These are phyloP conservation scores for Penicillium lividum DNA, from an alignment of 495 filamentous ascomycete genomes.

Conservation along the genomic window DNA sequence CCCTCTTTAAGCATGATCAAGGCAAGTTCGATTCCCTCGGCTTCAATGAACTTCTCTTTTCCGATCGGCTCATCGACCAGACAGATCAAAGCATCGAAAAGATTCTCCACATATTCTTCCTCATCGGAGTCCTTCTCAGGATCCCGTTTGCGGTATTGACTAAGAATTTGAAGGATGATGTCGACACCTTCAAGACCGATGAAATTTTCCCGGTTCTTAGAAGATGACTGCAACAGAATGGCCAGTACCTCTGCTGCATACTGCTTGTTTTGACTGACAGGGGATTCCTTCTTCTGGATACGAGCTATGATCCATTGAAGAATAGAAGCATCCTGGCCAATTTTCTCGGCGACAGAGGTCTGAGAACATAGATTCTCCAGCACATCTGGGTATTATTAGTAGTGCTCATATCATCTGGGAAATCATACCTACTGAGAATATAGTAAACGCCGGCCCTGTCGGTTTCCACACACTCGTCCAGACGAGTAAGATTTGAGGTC, in stretches of 20 bases:
- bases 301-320: constrained; percentile 76
- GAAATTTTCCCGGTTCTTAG: constrained; percentile 63
- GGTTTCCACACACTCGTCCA: constrained; percentile 77
- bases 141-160: constrained; percentile 86
- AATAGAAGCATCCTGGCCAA: constrained; percentile 66
- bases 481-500: constrained; percentile 75
- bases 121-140: constrained; percentile 85
- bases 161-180: constrained; percentile 75
- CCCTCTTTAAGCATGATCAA: constrained; percentile 85
- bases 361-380: constrained; percentile 85
- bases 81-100: constrained; percentile 83
- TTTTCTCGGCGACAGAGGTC: constrained; percentile 61
- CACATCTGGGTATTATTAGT: constrained; percentile 48
- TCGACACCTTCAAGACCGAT: constrained; percentile 73
- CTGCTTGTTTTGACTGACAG: constrained; percentile 85
- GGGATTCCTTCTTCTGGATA: constrained; percentile 61
- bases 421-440: constrained; percentile 57
- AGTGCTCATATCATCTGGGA: not conserved
- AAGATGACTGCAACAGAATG: constrained; percentile 75
- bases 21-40: constrained; percentile 88
- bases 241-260: constrained; percentile 91
- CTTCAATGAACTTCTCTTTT: constrained; percentile 81
- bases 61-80: constrained; percentile 73
- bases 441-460: constrained; percentile 88
- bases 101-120: constrained; percentile 90